Conservation (phyloP, 2,329 filamentous ascomycete genomes). For the Sporothrix curviconia region DNA sequence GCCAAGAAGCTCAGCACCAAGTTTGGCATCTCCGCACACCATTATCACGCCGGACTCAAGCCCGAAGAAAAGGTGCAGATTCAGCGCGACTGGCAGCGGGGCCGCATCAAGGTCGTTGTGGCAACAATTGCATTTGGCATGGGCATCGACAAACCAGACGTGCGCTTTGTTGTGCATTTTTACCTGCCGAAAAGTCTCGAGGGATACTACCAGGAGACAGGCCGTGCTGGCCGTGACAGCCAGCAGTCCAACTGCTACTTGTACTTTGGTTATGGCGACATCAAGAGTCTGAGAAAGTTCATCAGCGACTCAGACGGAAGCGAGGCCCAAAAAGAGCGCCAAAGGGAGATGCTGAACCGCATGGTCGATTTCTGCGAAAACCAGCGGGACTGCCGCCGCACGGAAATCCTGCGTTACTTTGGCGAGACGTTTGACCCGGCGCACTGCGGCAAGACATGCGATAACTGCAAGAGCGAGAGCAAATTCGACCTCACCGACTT, state of each 20-base stretch:
- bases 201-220: slow-evolving; percentile 97
- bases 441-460: slow-evolving; percentile 70
- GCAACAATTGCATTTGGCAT: slow-evolving; percentile 98
- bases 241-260: slow-evolving; percentile 82
- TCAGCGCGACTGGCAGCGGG: slow-evolving; percentile 77
- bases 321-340: slow-evolving; percentile 71
- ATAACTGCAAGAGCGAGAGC: slow-evolving; percentile 75
- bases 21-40: slow-evolving; percentile 63
- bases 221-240: slow-evolving; percentile 86
- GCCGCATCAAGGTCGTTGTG: slow-evolving; percentile 79
- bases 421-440: slow-evolving; percentile 70
- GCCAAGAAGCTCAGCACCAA: slow-evolving; percentile 58
- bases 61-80: slow-evolving; percentile 60
- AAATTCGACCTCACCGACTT: slow-evolving; percentile 71
- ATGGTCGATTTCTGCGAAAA: slow-evolving; percentile 90
- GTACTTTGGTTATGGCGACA: slow-evolving; percentile 78
- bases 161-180: slow-evolving; percentile 93
- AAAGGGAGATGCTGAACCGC: slow-evolving; percentile 75
- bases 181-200: slow-evolving; percentile 90
- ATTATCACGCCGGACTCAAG: slow-evolving; percentile 80
- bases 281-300: slow-evolving; percentile 66
- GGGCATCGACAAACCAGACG: slow-evolving; percentile 98
- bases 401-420: slow-evolving; percentile 90
- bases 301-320: slow-evolving; percentile 76
- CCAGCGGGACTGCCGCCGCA: slow-evolving; percentile 74